Conservation (phyloP, 768 basidiomycete genomes). For the Galerina sulciceps region DNA sequence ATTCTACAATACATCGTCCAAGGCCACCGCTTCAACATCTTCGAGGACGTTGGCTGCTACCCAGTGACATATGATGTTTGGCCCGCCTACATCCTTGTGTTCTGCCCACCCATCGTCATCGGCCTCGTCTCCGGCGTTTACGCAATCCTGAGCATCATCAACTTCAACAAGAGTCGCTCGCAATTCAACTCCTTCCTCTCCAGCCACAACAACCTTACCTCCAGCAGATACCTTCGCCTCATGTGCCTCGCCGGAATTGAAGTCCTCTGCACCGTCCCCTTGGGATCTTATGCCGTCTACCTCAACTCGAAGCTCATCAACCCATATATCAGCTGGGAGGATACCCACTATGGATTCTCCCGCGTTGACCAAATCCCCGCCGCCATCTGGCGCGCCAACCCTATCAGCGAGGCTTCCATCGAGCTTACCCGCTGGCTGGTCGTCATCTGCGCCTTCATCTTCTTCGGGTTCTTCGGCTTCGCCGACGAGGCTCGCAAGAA, state of each 20-base stretch:
- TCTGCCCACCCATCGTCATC: slow-evolving; percentile 43
- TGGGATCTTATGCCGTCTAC: slow-evolving; percentile 42
- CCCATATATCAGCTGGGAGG: slow-evolving; percentile 54
- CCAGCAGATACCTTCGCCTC: slow-evolving; percentile 56
- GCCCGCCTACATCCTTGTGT: slow-evolving; percentile 47
- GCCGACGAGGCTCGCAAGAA: slow-evolving; percentile 61
- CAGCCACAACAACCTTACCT: slow-evolving; percentile 43
- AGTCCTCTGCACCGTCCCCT: slow-evolving; percentile 48
- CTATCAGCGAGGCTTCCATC: slow-evolving; percentile 23
- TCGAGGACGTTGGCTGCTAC: slow-evolving; percentile 61
- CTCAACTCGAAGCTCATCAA: slow-evolving; percentile 36
- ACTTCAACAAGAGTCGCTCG: slow-evolving; percentile 43
- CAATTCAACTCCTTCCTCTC: slow-evolving; percentile 48
- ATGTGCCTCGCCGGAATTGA: slow-evolving; percentile 57
- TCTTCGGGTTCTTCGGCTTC: slow-evolving; percentile 73
- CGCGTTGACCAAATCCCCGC: slow-evolving; percentile 46
- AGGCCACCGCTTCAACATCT: slow-evolving; percentile 65
- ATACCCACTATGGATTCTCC: slow-evolving; percentile 53
- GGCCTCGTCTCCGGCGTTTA: slow-evolving; percentile 43
- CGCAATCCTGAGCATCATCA: slow-evolving; percentile 41
- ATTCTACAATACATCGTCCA: slow-evolving; percentile 51
- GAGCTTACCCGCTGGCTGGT: slow-evolving; percentile 55
- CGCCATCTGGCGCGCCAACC: slow-evolving; percentile 42
- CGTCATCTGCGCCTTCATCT: slow-evolving; percentile 52
- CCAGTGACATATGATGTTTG: slow-evolving; percentile 54